Base-by-base conservation (phyloP, 1,284 basidiomycete species). In the Melampsora americana region DNA sequence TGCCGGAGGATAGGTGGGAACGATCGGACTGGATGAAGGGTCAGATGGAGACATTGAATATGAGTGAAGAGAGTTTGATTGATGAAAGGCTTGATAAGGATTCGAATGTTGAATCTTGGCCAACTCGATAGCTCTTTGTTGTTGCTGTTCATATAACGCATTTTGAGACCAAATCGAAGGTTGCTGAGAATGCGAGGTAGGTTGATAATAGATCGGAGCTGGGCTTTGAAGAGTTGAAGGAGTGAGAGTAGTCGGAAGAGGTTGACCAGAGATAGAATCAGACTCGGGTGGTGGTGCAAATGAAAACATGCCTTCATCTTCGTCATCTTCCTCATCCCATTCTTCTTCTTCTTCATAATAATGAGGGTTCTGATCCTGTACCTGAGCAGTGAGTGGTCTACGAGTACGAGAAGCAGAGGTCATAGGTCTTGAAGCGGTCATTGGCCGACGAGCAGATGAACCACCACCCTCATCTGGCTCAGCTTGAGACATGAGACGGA, bases 251-350 rank as follows among this genome's bases (percentile, higher is more conserved):
- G 56, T 61, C 35, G 60, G 18, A 48, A 53, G n/a, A 42, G 56
- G 59, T 11, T 35, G 66, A 72, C 7, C 11, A 66, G 28, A 26
- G 7, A 30, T 30, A 32, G 9, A 28, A 9, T 42, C 39, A 5
- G 39, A 42, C 11, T 26, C 60, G 39, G 56, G 28, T 1, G 80
- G 80, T 5, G 77, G 78, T 26, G 69, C 67, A 53, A 79, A 81
- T 28, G 78, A 77, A 78, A 81, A 81, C 79, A 80, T 80, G 50
- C 80, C 80, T 44, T 77, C 70, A 53, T 81, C 80, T 39, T 80
- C 79, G n/a, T 80, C 79, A 20, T 79, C 79, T 18, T 78, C 78
- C 48, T 68, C 50, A 48, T 74, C 26, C 66, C 73, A 39, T 7
- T 74, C 50, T 14, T 65, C 16, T 65, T 65, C 18, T n/a, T 35